These are phyloP conservation scores for Zygnema cylindricum DNA, from an alignment of 139 green algal genomes.

Conservation along the genomic window DNA sequence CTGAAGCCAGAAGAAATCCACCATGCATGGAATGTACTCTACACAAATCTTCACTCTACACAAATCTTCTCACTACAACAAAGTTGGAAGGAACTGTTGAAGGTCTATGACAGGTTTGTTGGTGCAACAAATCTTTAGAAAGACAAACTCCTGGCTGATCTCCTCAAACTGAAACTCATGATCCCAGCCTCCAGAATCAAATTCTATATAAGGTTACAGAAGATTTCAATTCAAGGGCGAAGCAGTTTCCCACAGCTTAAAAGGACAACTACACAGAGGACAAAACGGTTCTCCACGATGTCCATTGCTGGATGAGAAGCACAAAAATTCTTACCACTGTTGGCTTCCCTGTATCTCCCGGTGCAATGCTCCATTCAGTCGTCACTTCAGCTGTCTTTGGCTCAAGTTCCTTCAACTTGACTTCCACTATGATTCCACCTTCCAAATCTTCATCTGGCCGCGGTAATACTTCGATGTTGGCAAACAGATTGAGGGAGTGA, in stretches of 20 bases:
- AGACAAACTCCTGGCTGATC: neutral
- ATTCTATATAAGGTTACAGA: neutral
- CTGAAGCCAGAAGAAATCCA: too few species aligned
- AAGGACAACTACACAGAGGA: neutral
- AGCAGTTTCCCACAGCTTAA: neutral
- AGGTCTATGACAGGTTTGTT: too few species aligned
- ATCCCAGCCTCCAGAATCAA: neutral
- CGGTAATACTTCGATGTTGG: conserved; percentile 79
- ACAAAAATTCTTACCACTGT: conserved; percentile 46
- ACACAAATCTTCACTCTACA: too few species aligned
- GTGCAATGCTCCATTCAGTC: conserved; percentile 75
- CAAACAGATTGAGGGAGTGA: conserved; percentile 79
- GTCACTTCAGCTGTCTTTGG: conserved; percentile 64
- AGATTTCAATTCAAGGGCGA: neutral
- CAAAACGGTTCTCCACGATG: conserved; percentile 60
- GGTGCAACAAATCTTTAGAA: too few species aligned
- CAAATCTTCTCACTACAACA: too few species aligned
- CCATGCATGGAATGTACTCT: too few species aligned
- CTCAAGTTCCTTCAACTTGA: conserved; percentile 78
- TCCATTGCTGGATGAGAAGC: neutral
- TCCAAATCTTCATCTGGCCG: conserved; percentile 69
- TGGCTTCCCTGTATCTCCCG: conserved; percentile 70
- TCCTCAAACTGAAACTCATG: neutral
- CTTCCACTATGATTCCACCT: conserved; percentile 75
- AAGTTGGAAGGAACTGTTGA: too few species aligned